Evolutionary conservation across 768 basidiomycete genomes (phyloP), one percentile per base, ranked within the genome.

Genomic region (Suillus decipiens): DNA sequence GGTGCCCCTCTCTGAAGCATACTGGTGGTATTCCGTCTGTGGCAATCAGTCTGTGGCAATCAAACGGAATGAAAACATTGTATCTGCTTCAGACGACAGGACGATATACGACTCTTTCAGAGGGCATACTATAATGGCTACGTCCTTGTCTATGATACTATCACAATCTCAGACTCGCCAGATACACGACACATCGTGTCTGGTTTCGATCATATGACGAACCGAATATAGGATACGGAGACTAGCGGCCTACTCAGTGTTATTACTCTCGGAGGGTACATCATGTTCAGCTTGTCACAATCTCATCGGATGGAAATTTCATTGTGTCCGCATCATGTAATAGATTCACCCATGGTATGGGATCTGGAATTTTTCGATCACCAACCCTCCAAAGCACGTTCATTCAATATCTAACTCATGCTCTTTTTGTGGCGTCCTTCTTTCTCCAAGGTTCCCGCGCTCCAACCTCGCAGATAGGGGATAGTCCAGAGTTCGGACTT

Each of bases 191-290:
- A 42, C 19, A 42, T 42, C 0, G 8, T 19, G 42, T 42, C 19
- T 42, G 9, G 42, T 42, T 19, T 19, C 42, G 42, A 42, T 42
- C 19, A 42, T 19, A 70, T 68, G 36, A 71, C 74, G 1, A 64
- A 73, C 33, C 72, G 75, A 63, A 62, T 76, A 59, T 77, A 67
- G 67, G 50, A 67, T 42, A 34, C 50, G 12, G 57, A 43, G 5
- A 57, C 62, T 17, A 19, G 42, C 42, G 3, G 9, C 9, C 8
- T 19, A 42, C 51, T 28, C 28, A 28, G 28, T 28, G 28, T 28
- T 28, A 28, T 28, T 28, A 28, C 28, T 28, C 28, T 28, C 28
- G 28, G 28, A 28, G 28, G 28, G 28, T 28, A 28, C 28, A 28
- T 41, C 39, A 15, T 12, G 62, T 71, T 53, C 79, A n/a, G n/a